Evolutionary conservation across 2,329 filamentous ascomycete genomes (phyloP).

Genomic region (Thielaviopsis populi): DNA sequence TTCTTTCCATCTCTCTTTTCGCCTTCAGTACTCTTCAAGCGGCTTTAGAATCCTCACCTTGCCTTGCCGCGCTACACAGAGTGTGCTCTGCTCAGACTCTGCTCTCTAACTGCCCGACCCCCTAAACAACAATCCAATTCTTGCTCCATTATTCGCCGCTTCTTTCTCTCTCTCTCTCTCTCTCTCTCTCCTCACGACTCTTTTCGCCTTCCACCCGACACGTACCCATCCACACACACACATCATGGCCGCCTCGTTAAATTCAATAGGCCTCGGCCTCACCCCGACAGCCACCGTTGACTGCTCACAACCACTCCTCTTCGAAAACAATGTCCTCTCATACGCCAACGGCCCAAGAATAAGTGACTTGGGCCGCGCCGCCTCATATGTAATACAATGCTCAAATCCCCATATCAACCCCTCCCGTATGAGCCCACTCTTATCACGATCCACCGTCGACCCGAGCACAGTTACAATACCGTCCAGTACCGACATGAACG

Average conservation of each 20-base stretch:
- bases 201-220: not conserved
- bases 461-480: constrained; percentile 23
- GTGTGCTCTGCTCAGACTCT: no score
- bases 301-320: constrained; percentile 12
- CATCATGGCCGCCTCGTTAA: constrained; percentile 9
- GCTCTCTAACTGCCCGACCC: no score
- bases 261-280: constrained; percentile 2
- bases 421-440: constrained; percentile 1
- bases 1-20: not conserved
- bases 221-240: not conserved
- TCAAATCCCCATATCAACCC: not conserved
- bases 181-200: no score
- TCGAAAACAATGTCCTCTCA: constrained; percentile 12
- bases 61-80: not conserved
- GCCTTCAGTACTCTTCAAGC: not conserved
- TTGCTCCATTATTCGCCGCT: not conserved
- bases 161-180: not conserved
- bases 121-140: no score
- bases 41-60: not conserved
- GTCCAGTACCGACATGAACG: constrained; percentile 49
- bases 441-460: constrained; percentile 12
- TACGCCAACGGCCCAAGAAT: constrained; percentile 11
- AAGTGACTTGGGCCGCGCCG: constrained; percentile 5
- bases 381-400: constrained; percentile 7
- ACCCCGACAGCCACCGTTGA: constrained; percentile 9